Percentiles rank a stretch among this genome's conserved stretches.
phyloP scores from a whole-genome alignment of 768 basidiomycete genomes.

The Leccinum aurantiacum region DNA sequence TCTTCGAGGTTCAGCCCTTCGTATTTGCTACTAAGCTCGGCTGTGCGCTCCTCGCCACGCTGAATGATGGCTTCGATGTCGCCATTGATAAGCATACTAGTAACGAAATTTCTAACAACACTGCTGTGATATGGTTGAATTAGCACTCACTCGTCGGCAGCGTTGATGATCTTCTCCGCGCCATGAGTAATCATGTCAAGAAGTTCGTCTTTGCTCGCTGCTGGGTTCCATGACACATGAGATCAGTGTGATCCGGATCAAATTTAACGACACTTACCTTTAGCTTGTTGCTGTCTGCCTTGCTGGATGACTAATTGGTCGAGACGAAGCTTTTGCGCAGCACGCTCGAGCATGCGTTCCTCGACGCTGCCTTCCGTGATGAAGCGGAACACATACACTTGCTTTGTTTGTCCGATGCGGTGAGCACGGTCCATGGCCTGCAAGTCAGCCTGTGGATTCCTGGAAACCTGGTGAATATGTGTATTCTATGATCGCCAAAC shows the following conservation, averaged over 20 bases:
- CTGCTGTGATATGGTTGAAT: not conserved
- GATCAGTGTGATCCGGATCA: not conserved
- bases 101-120: not conserved
- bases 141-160: conserved; percentile 60
- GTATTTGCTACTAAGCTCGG: conserved; percentile 87
- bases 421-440: conserved; percentile 99
- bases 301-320: conserved; percentile 98
- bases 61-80: conserved; percentile 95
- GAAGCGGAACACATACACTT: conserved; percentile 87
- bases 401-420: conserved; percentile 90
- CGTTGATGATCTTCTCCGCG: conserved; percentile 93
- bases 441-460: conserved; percentile 98
- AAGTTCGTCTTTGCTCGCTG: conserved; percentile 92
- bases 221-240: conserved; percentile 37
- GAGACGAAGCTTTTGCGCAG: conserved; percentile 90
- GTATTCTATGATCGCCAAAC: not conserved
- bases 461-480: conserved; percentile 29
- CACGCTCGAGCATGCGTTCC: conserved; percentile 84
- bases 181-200: conserved; percentile 98
- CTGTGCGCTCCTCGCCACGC: conserved; percentile 87
- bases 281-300: conserved; percentile 78
- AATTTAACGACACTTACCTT: conserved; percentile 48
- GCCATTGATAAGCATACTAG: conserved; percentile 72
- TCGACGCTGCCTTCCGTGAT: conserved; percentile 89
- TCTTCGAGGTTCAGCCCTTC: conserved; percentile 92